Base-by-base conservation (phyloP, 106 monocot genomes). In the Dioscorea alata region DNA sequence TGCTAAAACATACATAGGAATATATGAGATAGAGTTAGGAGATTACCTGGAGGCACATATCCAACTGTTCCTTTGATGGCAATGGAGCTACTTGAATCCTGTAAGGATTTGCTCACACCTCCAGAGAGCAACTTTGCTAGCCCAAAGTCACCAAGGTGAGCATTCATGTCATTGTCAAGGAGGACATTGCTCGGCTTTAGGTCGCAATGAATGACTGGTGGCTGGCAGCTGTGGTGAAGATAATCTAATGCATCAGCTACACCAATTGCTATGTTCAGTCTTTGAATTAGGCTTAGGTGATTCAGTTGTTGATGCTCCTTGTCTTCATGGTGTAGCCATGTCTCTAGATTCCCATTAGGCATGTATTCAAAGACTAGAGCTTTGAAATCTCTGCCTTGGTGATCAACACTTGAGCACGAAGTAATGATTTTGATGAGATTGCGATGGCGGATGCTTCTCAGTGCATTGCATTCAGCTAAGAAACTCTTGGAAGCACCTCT, bases 21-120 rank as follows among this genome's bases (percentile, higher is more conserved):
- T 54, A 54, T 54, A 19, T 16, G 19, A 54, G 54, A 54, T 54
- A 54, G 19, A 19, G 19, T 54, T 50, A 22, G 13, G 23, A 20
- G 10, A 24, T 50, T 69, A 92, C 91, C 91, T 75, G 91, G 91
- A 48, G 88, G 64, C 68, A 85, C 75, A 50, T 92, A 92, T 0
- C 87, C 88, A 58, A 92, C 78, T 17, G 91, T 74, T 53, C 91
- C 91, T 34, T 57, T 82, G 23, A 92, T 65, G 32, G 28, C 71
- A 54, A 49, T 64, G 12, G 80, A 61, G 34, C 50, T 13, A 20
- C 28, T 48, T 57, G 74, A 61, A 72, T 63, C 56, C 35, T 60
- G 34, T 18, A 28, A 63, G 18, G 69, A 18, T 21, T 49, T 32
- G 13, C 48, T 72, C 2, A 1, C 17, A 65, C n/a, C 2, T 61